Base-by-base conservation (phyloP, 306 rosid genomes). In the Lathyrus tuberosus region DNA sequence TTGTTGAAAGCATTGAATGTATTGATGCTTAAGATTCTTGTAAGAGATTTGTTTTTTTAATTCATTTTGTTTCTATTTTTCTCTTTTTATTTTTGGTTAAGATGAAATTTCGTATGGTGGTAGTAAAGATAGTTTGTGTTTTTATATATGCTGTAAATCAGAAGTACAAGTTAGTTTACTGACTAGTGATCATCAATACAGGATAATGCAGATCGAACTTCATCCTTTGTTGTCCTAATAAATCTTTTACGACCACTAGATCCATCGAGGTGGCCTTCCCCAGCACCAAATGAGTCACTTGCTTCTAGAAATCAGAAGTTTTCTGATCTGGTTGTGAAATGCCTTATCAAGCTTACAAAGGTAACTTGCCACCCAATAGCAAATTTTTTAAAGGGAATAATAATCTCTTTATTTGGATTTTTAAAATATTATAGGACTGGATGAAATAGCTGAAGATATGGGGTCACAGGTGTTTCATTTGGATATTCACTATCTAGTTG, bases 261-360 rank as follows among this genome's bases (percentile, higher is more conserved):
- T 87, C 93, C 97, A 48, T 89, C 97, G 18, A 86, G 99, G 78
- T 95, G 99, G 99, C 97, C 95, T 74, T 89, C 96, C 28, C 90
- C 91, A 28, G 84, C 90, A 62, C 77, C 88, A 48, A 87, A 91
- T 80, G 99, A 95, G 83, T 83, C 97, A 20, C 83, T 91, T 70
- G 88, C 89, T 67, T 61, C 85, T 49, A 91, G 99, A 80, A 95
- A 95, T 81, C 99, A 95, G 79, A 95, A 95, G 78, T 95, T 95
- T 53, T 87, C 96, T 68, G 99, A 95, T 78, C 80, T 95, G 80
- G 99, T 95, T 76, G 99, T 95, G 59, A 95, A 95, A 81, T 95
- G 99, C 88, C 88, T 95, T n/a, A 95, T 95, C 64, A 95, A 95
- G 80, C 96, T 95, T 71, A 95, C 99, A 16, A 95, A 95, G 99